Evolutionary conservation across 2,329 filamentous ascomycete genomes (phyloP), one percentile per base, ranked within the genome.

Genomic region (Phyllosticta citriasiana): DNA sequence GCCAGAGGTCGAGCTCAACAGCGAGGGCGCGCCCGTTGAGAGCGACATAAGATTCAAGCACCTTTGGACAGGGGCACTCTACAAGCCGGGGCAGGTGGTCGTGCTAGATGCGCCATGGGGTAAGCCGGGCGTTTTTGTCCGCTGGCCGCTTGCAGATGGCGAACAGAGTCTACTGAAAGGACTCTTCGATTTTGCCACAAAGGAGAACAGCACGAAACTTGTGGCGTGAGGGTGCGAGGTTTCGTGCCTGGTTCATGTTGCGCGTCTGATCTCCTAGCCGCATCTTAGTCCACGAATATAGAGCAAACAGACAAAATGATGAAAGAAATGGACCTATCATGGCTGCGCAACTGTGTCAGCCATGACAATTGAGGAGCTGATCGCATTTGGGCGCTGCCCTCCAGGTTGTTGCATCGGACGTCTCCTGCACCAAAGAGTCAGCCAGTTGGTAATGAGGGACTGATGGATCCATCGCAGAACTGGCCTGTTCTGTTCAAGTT

Each of bases 61-160:
- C 61, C 64, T 69, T 14, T 70, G 68, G 68, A 67, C 65, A 1
- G 66, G 65, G 0, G 55, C 24, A 26, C 62, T 57, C 54, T 70
- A 68, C 47, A 51, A 59, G 8, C 67, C 66, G 2, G 68, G 68
- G 14, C 65, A 67, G 47, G 63, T 66, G 16, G 63, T 67, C 2
- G 63, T 53, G 9, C 66, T 70, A 1, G 57, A 65, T n/a, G 64
- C 68, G 26, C 68, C 68, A 9, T 68, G 65, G 57, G 68, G 68
- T 2, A 66, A 69, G 62, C 68, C 68, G 26, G 66, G 68, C 1
- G 66, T 70, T 8, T 69, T 70, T 51, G 50, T 69, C 10, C 57
- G 60, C 24, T 62, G 60, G 60, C 60, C 60, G 25, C 65, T 70
- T 7, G 63, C 65, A 35, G 65, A 67, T 16, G 66, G 64, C 3